Evolutionary conservation across 2,329 filamentous ascomycete genomes (phyloP), one percentile per base, ranked within the genome.

Genomic region (Pseudopithomyces chartarum): DNA sequence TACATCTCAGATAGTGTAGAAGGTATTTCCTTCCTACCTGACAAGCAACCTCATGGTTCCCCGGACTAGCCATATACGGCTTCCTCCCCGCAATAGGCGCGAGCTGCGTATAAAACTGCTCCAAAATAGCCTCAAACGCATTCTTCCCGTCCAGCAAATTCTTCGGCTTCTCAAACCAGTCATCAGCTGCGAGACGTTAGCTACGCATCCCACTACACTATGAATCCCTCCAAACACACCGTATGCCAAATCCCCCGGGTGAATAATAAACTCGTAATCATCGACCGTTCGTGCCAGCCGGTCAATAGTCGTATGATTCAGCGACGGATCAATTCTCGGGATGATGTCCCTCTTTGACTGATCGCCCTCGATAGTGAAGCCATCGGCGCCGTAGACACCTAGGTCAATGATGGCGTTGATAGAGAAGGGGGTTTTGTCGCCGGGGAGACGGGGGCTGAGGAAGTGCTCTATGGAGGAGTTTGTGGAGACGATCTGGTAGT

Each of bases 211-310:
- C 2, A 20, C 6, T 26, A 3, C 2, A 20, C 6, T 26, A 3
- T 10, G 19, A 7, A 32, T 3, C 19, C 2, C 10, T 15, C 8
- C 6, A 39, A 40, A 17, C 34, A 8, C 11, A 42, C 52, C 84
- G 87, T 87, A 87, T 0, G 73, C 84, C 13, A 87, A 76, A 63
- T 87, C 85, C 5, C 82, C 82, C 0, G 81, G 81, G 60, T 84
- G 82, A 29, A 84, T 67, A 42, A 84, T 71, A 43, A 87, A 73
- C 60, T 87, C 84, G 64, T 85, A 86, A 57, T 83, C 79, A 61
- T 85, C 73, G 33, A 82, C 75, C 0, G 79, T 85, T 13, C 73
- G 64, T 2, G 83, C 82, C 1, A 87, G 79, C 2, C 79, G 78
- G 15, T 76, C 77, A 55, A 87, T 87, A n/a, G 84, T 87, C 2